Evolutionary conservation across 176 grass and related monocot species (phyloP), one percentile per base, ranked within the genome.

Genomic region (Avena atlantica): DNA sequence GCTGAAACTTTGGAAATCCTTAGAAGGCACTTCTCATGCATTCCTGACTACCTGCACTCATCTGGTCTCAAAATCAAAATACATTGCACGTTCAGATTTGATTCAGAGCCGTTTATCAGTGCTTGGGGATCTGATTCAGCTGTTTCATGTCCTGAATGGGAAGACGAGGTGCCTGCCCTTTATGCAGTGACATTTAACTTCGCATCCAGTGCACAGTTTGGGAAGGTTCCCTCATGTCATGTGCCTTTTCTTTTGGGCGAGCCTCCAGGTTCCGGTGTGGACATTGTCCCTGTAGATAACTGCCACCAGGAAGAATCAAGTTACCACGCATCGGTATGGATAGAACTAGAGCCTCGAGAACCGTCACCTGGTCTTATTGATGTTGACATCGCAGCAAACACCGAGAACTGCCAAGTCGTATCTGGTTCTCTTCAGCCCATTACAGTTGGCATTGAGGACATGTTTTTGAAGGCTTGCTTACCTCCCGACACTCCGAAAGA

Each of bases 361-460:
- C 96, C 96, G 58, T 94, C 93, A 65, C 93, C 96, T 29, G 96
- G 92, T 82, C 87, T 95, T 83, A 91, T 95, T 84, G 82, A 98
- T 83, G 88, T 92, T 37, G 84, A 81, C 42, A 86, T 98, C 5
- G 83, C 85, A 58, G 93, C 96, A 82, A 98, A 98, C 84, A 90
- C 84, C 29, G 93, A 89, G 61, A 91, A 93, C 81, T 94, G 88
- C 37, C 86, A 95, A 82, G 83, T 95, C 64, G 63, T 98, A 56
- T 94, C 84, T 62, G 96, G 96, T 16, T 85, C 78, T 57, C 92
- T 98, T 80, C 83, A 90, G 82, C 90, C 87, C 6, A 72, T 98
- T 78, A 87, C 81, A 86, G 61, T 98, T 86, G 93, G 96, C 62
- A 95, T 98, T 29, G 96, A 98, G 87, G 96, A 98, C 70, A 94